phyloP scores from a whole-genome alignment of 108 stramenopile species.

The Chaetoceros tenuissimus region DNA sequence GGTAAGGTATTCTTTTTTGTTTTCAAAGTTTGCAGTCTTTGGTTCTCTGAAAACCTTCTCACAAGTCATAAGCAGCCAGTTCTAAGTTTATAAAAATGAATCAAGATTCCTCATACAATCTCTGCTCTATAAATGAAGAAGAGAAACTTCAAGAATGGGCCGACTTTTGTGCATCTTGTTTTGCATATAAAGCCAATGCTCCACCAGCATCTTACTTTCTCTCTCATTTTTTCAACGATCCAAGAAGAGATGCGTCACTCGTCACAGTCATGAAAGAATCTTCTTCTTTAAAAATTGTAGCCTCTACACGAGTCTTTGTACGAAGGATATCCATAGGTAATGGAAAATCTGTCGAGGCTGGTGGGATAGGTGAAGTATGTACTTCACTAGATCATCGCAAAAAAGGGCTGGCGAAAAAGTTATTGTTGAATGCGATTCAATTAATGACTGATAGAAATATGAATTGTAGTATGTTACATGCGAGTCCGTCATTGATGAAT shows the following conservation, averaged over 20 bases:
- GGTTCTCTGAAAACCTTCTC: no score
- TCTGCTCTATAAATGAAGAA: neutral
- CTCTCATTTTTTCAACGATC: conserved; percentile 66
- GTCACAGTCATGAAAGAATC: conserved; percentile 33
- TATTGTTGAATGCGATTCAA: conserved; percentile 45
- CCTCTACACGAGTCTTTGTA: conserved; percentile 56
- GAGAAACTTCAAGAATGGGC: conserved; percentile 37
- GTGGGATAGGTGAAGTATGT: conserved; percentile 78
- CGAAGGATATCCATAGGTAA: conserved; percentile 28
- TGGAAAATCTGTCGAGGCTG: conserved; percentile 12
- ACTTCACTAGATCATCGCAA: conserved; percentile 42
- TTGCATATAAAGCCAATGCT: conserved; percentile 57
- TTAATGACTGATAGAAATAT: conserved; percentile 39
- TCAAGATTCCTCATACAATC: neutral
- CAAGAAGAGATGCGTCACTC: conserved; percentile 28
- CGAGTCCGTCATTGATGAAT: conserved; percentile 49
- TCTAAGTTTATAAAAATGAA: no score
- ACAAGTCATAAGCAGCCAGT: no score
- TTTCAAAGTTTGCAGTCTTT: no score
- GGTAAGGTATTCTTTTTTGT: no score
- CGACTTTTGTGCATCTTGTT: conserved; percentile 55
- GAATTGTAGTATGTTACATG: conserved; percentile 55
- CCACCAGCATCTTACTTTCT: conserved; percentile 52
- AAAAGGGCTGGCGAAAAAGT: conserved; percentile 40
- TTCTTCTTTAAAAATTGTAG: conserved; percentile 32